These are phyloP conservation scores for Vanrija humicola DNA, from an alignment of 1,284 basidiomycete genomes.

Conservation along the genomic window DNA sequence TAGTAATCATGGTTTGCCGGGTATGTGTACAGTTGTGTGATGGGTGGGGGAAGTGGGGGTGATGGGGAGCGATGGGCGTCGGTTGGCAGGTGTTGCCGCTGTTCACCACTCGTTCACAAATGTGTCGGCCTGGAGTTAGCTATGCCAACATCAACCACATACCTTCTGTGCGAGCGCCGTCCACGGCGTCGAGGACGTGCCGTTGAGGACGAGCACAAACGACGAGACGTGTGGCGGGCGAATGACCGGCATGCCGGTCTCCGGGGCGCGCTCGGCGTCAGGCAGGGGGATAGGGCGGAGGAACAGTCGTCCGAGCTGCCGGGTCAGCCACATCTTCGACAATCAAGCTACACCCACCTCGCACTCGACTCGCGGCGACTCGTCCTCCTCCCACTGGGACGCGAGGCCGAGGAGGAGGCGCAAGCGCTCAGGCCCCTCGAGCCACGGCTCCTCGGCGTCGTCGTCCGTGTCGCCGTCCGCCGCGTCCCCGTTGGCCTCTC, in stretches of 20 bases:
- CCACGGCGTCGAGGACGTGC: constrained; percentile 27
- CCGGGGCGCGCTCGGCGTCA: constrained; percentile 9
- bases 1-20: constrained; percentile 8
- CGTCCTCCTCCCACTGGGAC: constrained; percentile 37
- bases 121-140: constrained; percentile 18
- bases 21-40: constrained; percentile 12
- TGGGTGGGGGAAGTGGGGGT: no score
- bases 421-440: constrained; percentile 36
- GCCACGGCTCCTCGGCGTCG: constrained; percentile 20
- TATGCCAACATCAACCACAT: background rate
- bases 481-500: background rate
- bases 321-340: background rate
- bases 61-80: no score
- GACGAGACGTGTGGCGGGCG: constrained; percentile 6
- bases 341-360: constrained; percentile 22
- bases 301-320: constrained; percentile 26
- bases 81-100: background rate
- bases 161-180: constrained; percentile 23
- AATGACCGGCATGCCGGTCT: constrained; percentile 14
- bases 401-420: constrained; percentile 34
- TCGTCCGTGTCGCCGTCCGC: constrained; percentile 8
- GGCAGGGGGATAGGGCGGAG: constrained; percentile 21
- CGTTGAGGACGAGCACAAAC: constrained; percentile 33
- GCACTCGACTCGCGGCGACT: constrained; percentile 34
- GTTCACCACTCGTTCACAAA: constrained; percentile 15